These are phyloP conservation scores for Colletotrichum ledebouriae DNA, from an alignment of 2,329 filamentous ascomycete genomes.

Conservation along the genomic window DNA sequence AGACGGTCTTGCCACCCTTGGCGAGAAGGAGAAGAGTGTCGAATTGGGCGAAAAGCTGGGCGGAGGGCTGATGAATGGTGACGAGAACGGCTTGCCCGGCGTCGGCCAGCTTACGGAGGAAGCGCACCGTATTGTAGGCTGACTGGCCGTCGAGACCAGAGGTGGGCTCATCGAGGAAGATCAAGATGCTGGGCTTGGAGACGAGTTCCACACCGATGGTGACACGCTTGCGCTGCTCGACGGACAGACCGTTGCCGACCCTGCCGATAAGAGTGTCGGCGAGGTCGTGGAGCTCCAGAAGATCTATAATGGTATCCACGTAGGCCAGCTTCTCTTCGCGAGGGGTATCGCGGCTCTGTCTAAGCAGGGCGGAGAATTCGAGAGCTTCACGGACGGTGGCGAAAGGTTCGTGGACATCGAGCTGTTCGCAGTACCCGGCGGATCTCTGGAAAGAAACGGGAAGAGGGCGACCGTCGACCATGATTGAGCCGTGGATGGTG, in stretches of 20 bases:
- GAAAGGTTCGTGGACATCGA: slow-evolving; percentile 81
- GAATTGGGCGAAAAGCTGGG: slow-evolving; percentile 75
- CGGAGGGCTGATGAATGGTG: slow-evolving; percentile 79
- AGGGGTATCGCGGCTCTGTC: slow-evolving; percentile 75
- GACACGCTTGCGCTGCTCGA: slow-evolving; percentile 67
- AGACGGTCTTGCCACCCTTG: slow-evolving; percentile 75
- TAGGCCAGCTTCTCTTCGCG: slow-evolving; percentile 80
- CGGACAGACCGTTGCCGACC: slow-evolving; percentile 65
- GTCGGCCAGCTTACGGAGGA: slow-evolving; percentile 75
- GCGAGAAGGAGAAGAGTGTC: slow-evolving; percentile 75
- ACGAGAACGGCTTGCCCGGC: slow-evolving; percentile 76
- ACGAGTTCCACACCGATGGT: slow-evolving; percentile 74
- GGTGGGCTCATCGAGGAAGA: slow-evolving; percentile 74
- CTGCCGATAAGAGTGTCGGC: slow-evolving; percentile 62
- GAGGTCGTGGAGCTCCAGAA: slow-evolving; percentile 63
- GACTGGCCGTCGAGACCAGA: slow-evolving; percentile 77
- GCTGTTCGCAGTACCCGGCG: slow-evolving; percentile 84
- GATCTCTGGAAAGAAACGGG: slow-evolving; percentile 83
- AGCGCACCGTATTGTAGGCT: slow-evolving; percentile 74
- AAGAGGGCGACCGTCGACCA: slow-evolving; percentile 80
- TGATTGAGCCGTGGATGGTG: slow-evolving; percentile 79
- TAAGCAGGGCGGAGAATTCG: slow-evolving; percentile 79
- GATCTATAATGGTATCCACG: slow-evolving; percentile 82
- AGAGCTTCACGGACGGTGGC: slow-evolving; percentile 83
- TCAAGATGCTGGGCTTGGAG: slow-evolving; percentile 69